Conservation (phyloP, 306 rosid genomes). For the Lotus japonicus region DNA sequence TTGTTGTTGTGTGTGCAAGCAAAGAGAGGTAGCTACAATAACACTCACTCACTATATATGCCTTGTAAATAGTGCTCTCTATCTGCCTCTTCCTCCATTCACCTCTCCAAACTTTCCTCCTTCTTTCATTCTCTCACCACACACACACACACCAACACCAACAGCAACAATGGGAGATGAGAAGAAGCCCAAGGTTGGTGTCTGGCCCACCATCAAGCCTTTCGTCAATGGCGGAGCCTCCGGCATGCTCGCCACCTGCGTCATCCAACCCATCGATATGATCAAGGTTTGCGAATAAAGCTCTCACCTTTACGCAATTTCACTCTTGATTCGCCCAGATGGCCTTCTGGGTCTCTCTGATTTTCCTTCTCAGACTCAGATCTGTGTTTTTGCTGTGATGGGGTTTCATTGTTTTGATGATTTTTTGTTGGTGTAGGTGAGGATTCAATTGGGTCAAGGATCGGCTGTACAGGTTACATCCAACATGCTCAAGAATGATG, state of each 20-base stretch:
- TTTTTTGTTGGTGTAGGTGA: constrained; percentile 53
- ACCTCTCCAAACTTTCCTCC: background rate
- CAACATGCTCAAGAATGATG: constrained; percentile 86
- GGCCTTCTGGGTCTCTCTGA: background rate
- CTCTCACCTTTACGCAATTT: background rate
- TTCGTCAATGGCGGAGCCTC: constrained; percentile 92
- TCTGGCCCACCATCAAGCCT: constrained; percentile 86
- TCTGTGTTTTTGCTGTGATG: constrained; percentile 29
- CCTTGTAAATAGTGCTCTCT: background rate
- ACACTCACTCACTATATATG: background rate
- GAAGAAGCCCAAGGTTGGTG: constrained; percentile 59
- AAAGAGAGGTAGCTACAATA: too few relatives aligned
- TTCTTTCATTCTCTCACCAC: constrained; percentile 18
- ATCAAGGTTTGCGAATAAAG: constrained; percentile 52
- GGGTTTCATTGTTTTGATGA: background rate
- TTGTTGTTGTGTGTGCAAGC: too few relatives aligned
- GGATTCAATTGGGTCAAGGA: constrained; percentile 98
- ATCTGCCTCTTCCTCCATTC: background rate
- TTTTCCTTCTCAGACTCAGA: constrained; percentile 27
- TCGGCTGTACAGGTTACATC: constrained; percentile 66
- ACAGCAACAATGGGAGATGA: constrained; percentile 68
- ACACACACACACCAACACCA: background rate
- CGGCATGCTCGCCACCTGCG: constrained; percentile 98
- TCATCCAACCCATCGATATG: constrained; percentile 95
- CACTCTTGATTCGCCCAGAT: background rate